Base-by-base conservation (phyloP, 2,329 filamentous ascomycete genomes). In the Neofusicoccum ribis region DNA sequence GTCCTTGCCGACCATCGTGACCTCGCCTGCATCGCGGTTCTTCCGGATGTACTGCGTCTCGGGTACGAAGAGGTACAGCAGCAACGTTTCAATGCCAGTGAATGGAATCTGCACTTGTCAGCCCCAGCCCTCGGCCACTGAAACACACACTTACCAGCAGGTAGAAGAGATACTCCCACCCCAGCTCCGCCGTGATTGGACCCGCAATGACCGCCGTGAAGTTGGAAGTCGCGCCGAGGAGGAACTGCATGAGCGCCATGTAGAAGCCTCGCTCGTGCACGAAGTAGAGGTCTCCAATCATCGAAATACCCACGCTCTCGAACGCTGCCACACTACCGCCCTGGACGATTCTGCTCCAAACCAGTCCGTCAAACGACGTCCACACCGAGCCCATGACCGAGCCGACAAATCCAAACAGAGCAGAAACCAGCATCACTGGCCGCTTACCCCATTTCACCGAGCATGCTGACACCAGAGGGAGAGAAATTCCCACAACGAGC, bases 161-260 rank as follows among this genome's bases (percentile, higher is more conserved):
- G 43, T 60, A 60, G 77, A 78, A 85, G 0, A 80, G 74, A 80
- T 82, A 85, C 11, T 82, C 73, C 84, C 84, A 86, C 0, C 82
- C 82, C 67, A 63, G 46, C 14, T 52, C 20, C 20, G 56, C 60
- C 23, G 36, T 63, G 60, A 63, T 63, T 3, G 46, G 39, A 2
- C 60, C 60, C 20, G 60, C 60, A 23, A 63, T 15, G 23, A 63
- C 46, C 4, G 60, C 34, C 17, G 46, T 52, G 44, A 63, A 52
- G 60, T 50, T n/a, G 65, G 67, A 11, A 65, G 67, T 8, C 58
- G n/a, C 8, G 66, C 39, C 36, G 66, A 75, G 79, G 64, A 81
- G 72, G 43, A 60, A 60, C 66, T 73, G 50, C 46, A 82, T 85
- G 14, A 82, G 74, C 0, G 72, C 74, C 66, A 85, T 86, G 78